A percentile compares a stretch with the other conserved stretches of the same genome.
Evolutionary conservation across 75 land plant genomes (phyloP).

Genomic region (Azolla pinnata): DNA sequence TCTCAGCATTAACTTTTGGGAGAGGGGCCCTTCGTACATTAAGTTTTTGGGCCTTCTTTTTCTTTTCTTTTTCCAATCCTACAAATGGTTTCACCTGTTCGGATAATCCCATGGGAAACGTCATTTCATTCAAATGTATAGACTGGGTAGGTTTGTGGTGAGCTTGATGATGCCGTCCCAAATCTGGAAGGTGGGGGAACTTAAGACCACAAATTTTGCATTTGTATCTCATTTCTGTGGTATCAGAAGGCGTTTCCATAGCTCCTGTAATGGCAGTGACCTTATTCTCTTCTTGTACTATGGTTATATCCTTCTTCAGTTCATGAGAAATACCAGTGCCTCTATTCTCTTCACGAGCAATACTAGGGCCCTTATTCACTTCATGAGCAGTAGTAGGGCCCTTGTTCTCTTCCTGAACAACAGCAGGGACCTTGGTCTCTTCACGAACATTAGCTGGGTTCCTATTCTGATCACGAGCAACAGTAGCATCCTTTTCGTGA

Average conservation of each 20-base stretch:
- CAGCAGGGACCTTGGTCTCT: no score
- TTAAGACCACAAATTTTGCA: constrained; percentile 71
- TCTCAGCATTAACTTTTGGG: background rate
- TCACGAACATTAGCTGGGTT: no score
- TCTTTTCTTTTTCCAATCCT: background rate
- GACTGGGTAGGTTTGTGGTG: constrained; percentile 49
- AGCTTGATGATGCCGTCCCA: constrained; percentile 98
- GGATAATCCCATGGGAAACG: no score
- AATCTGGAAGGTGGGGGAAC: constrained; percentile 84
- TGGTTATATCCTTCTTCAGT: no score
- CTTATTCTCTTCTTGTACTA: no score
- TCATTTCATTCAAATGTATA: background rate
- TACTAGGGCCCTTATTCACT: no score
- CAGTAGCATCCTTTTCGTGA: no score
- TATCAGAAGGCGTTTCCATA: background rate
- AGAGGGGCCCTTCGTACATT: constrained; percentile 5
- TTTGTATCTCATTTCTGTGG: constrained; percentile 35
- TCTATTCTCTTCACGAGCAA: no score
- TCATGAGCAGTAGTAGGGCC: no score
- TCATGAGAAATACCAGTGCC: no score
- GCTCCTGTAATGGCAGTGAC: background rate
- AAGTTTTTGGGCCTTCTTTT: constrained; percentile 3
- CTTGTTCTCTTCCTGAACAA: no score
- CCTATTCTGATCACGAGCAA: no score
- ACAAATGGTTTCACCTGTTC: background rate